phyloP scores from a whole-genome alignment of 2,329 filamentous ascomycete species.

The Paraphaeosphaeria minitans region DNA sequence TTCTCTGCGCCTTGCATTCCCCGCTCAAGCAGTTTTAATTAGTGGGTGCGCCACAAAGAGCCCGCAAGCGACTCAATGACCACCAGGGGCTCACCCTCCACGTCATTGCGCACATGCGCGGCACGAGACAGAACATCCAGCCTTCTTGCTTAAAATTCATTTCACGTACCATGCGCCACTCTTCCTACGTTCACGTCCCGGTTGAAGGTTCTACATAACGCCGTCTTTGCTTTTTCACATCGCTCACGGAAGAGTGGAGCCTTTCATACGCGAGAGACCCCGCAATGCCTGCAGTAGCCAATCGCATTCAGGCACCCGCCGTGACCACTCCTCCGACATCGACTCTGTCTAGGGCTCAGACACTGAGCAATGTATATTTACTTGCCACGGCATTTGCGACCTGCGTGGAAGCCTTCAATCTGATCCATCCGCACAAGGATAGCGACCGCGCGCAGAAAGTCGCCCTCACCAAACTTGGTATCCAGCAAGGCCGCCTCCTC shows the following conservation, averaged over 20 bases:
- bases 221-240: neutral
- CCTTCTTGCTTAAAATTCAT: constrained; percentile 3
- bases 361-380: constrained; percentile 48
- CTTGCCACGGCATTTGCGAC: constrained; percentile 54
- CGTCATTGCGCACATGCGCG: constrained; percentile 35
- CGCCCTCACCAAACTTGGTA: constrained; percentile 50
- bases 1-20: constrained; percentile 14
- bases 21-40: constrained; percentile 31
- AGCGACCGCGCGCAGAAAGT: constrained; percentile 52
- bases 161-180: neutral
- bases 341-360: constrained; percentile 34
- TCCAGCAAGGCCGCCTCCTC: constrained; percentile 55
- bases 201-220: neutral
- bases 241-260: neutral
- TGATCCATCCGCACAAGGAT: constrained; percentile 51
- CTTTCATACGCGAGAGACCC: constrained; percentile 18
- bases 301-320: constrained; percentile 5
- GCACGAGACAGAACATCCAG: constrained; percentile 17
- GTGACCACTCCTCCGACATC: constrained; percentile 14
- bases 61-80: constrained; percentile 24
- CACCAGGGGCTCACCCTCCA: constrained; percentile 9
- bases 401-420: constrained; percentile 55
- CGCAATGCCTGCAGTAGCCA: constrained; percentile 24
- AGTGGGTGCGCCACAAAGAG: constrained; percentile 31
- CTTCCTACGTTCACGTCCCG: neutral